Percentiles rank a stretch among this genome's conserved stretches.
Evolutionary conservation across 768 basidiomycete genomes (phyloP).

Genomic region (Pleurotus pulmonarius): DNA sequence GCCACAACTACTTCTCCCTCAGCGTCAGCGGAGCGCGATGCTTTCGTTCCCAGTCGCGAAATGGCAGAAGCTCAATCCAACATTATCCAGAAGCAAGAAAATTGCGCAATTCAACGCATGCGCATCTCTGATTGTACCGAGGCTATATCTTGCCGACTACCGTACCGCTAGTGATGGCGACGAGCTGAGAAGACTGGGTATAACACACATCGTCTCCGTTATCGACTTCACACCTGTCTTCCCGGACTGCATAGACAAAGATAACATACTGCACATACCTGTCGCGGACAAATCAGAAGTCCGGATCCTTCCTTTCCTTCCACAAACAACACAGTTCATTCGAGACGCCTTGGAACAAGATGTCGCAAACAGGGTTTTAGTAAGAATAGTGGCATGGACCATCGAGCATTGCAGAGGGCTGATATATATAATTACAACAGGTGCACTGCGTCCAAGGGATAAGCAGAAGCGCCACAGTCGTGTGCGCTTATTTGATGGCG

Average conservation of each 20-base stretch:
- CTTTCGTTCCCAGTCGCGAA: constrained; percentile 33
- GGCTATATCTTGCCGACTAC: constrained; percentile 63
- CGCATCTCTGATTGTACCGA: constrained; percentile 37
- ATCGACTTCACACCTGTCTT: constrained; percentile 48
- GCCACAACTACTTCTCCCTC: too few species aligned
- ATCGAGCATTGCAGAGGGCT: too few species aligned
- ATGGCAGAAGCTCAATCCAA: constrained; percentile 27
- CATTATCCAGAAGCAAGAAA: constrained; percentile 22
- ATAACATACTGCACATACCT: constrained; percentile 46
- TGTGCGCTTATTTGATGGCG: constrained; percentile 67
- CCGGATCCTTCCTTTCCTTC: constrained; percentile 44
- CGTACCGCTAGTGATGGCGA: constrained; percentile 47
- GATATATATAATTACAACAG: constrained; percentile 29
- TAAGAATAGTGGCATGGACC: constrained; percentile 24
- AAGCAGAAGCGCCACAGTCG: constrained; percentile 71
- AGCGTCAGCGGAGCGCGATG: too few species aligned
- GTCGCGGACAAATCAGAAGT: constrained; percentile 36
- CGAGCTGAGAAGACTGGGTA: constrained; percentile 50
- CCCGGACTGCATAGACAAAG: constrained; percentile 39
- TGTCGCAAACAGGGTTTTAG: constrained; percentile 43
- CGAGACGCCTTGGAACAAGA: constrained; percentile 40
- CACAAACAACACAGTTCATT: constrained; percentile 51
- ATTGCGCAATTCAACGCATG: constrained; percentile 20
- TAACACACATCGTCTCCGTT: constrained; percentile 72
- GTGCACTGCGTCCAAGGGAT: constrained; percentile 78